Evolutionary conservation across 768 basidiomycete species (phyloP).

Genomic region (Suillus americanus): DNA sequence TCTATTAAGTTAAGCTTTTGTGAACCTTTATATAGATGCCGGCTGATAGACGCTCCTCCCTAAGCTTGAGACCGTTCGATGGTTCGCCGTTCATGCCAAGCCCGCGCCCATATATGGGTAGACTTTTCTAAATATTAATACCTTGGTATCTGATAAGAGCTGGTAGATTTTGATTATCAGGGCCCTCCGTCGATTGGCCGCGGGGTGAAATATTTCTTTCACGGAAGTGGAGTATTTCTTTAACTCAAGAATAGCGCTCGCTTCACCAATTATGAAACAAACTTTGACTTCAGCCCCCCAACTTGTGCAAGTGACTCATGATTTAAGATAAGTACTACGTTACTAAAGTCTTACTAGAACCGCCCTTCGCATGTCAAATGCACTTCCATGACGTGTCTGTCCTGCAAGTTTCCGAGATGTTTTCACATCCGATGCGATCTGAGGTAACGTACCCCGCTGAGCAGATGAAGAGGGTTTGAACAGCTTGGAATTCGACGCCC

Average conservation of each 20-base stretch:
- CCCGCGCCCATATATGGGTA: neutral
- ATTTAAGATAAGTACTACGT: neutral
- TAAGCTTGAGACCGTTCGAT: neutral
- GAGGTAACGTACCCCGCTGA: neutral
- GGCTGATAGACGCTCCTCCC: neutral
- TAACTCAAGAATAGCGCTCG: neutral
- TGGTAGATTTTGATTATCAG: neutral
- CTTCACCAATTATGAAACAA: neutral
- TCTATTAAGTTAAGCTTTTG: neutral
- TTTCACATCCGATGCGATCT: neutral
- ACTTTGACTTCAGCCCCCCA: neutral
- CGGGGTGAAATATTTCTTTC: neutral
- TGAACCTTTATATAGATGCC: neutral
- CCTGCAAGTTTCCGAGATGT: slow-evolving; percentile 1
- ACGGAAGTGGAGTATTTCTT: neutral
- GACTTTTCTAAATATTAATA: neutral
- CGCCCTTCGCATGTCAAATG: neutral
- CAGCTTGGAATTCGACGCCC: neutral
- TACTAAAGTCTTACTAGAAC: neutral
- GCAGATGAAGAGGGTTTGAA: neutral
- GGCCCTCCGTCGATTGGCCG: neutral
- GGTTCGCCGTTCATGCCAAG: neutral
- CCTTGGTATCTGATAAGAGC: neutral
- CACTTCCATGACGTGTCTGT: neutral
- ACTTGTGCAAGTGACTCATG: no score